Evolutionary conservation across 2,329 filamentous ascomycete species (phyloP), one percentile per base, ranked within the genome.

Genomic region (Grosmannia serpens): DNA sequence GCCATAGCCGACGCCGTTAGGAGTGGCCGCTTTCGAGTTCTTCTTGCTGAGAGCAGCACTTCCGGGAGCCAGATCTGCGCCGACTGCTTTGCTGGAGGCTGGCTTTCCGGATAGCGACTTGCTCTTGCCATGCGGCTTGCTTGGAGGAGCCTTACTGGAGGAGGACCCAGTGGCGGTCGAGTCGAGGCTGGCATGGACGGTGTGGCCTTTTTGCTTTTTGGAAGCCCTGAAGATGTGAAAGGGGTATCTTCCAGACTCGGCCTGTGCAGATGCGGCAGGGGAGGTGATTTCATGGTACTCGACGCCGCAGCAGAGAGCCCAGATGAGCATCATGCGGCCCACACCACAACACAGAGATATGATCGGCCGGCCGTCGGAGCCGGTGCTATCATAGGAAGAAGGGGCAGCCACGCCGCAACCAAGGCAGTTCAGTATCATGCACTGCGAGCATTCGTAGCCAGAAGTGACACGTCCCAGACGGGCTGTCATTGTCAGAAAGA

Each of bases 291-390:
- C 17, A 20, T 11, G 35, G 27, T n/a, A 47, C 20, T 59, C 56
- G 13, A 52, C 49, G 1, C 67, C 67, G 27, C 65, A 66, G 10
- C 63, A 60, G 1, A 68, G 58, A 9, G 62, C 59, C 56, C 64
- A 65, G 33, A 66, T 56, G 20, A 68, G 60, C 49, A 66, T 65
- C 22, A 65, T 26, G 13, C 62, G 64, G 5, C 64, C 64, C 11
- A 57, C 27, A 6, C 65, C 59, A 46, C 67, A 69, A 51, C 66
- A 67, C 64, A 64, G 66, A 4, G 58, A 49, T 27, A 65, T 13
- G 11, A 31, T 44, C 11, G 41, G 50, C 4, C 8, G 24, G 7
- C 38, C 4, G 7, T 44, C 17, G 3, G 27, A 11, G 24, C 6
- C 15, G 22, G 31, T 29, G n/a, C 29, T 24, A 6, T 11, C 13